Evolutionary conservation across 129 eudicot species (phyloP), one percentile per base, ranked within the genome.

Genomic region (Cynara cardunculus): DNA sequence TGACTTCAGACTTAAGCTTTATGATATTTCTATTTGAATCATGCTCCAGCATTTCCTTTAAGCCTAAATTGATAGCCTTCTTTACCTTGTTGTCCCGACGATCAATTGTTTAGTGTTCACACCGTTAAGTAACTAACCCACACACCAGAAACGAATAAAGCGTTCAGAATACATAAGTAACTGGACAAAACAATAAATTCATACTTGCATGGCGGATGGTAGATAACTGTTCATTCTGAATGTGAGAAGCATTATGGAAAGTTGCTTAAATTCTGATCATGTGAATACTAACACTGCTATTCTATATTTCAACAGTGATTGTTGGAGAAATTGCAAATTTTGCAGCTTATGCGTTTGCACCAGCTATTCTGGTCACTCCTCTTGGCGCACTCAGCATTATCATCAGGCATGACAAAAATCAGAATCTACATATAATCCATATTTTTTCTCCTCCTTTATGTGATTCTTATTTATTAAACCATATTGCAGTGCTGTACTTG

Each of bases 331-430:
- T 90, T 77, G 98, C 98, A 35, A 94, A 94, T 86, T 94, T 94
- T 85, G 98, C 97, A 53, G 98, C 98, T 56, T 94, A 94, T 83
- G 98, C 98, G 39, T 94, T 94, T 87, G 97, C 98, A 73, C 98
- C 98, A 76, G 98, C 98, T 79, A 88, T 94, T 81, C 81, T 94
- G 69, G 98, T 94, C 84, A 94, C 98, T 77, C 98, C 98, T 79
- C 97, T 94, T 76, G 98, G 98, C 71, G 98, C 98, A 11, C 97
- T 94, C 82, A 94, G 98, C 84, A 94, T 94, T 78, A 94, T 94
- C 80, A 94, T 94, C 86, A 94, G 98, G 98, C 84, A 92, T 66
- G 88, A 61, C 80, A 65, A 49, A 75, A 76, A 70, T 27, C 74
- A 37, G 39, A 76, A 31, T 70, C 56, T 76, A 69, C 49, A 28